Conservation (phyloP, 768 basidiomycete genomes). For the Piloderma croceum region DNA sequence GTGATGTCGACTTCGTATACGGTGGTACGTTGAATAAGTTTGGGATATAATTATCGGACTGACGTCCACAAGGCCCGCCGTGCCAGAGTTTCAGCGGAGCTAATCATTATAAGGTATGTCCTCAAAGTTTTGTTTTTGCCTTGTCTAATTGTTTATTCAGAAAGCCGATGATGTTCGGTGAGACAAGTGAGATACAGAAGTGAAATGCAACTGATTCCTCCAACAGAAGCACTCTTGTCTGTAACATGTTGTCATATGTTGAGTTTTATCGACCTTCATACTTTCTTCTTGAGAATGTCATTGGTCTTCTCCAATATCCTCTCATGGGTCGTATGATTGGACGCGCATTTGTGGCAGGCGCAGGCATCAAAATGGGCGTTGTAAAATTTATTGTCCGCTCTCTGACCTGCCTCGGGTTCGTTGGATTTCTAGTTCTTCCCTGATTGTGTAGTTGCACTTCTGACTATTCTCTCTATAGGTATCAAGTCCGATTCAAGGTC, state of each 20-base stretch:
- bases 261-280: slow-evolving; percentile 60
- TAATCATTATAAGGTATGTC: slow-evolving; percentile 53
- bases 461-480: slow-evolving; percentile 33
- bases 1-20: slow-evolving; percentile 65
- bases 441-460: not conserved
- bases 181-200: not conserved
- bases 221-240: slow-evolving; percentile 53
- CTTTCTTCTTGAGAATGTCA: slow-evolving; percentile 71
- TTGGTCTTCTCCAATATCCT: slow-evolving; percentile 49
- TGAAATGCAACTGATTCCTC: not conserved
- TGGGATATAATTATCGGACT: too few species aligned
- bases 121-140: not conserved
- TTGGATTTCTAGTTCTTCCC: slow-evolving; percentile 7
- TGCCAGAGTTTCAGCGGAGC: slow-evolving; percentile 68
- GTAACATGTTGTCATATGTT: slow-evolving; percentile 66
- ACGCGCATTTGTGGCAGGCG: too few species aligned
- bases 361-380: slow-evolving; percentile 40
- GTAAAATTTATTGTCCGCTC: slow-evolving; percentile 62
- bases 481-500: slow-evolving; percentile 61
- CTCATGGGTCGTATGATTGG: slow-evolving; percentile 34
- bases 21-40: slow-evolving; percentile 63
- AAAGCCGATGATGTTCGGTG: slow-evolving; percentile 58
- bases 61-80: slow-evolving; percentile 55
- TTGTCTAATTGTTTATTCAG: slow-evolving; percentile 24
- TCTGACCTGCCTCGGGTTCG: slow-evolving; percentile 60